Base-by-base conservation (phyloP, 2,329 filamentous ascomycete species). In the Fusarium duplospermum region DNA sequence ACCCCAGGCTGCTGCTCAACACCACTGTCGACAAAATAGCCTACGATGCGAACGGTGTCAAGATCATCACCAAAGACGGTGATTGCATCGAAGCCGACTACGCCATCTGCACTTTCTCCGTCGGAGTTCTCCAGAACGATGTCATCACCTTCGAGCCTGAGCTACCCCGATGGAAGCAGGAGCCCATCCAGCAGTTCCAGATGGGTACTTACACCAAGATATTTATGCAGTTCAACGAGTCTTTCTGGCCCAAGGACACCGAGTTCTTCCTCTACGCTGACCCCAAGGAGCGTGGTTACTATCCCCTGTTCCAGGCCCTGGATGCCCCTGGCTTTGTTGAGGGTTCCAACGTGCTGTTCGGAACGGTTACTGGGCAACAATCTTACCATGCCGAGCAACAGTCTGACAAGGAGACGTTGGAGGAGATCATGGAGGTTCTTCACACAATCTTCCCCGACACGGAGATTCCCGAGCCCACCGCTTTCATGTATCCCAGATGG, bases 121-220 rank as follows among this genome's bases (percentile, higher is more conserved):
- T 93, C 0, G 92, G 92, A 1, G 91, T 93, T 0, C 83, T 93
- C 1, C 92, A 93, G 77, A 88, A 90, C 70, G 85, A 90, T 4
- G 86, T 83, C 0, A 86, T 93, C 1, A 79, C 81, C 0, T 94
- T 93, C 77, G 77, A 84, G 13, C 92, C 92, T 0, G 73, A 82
- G 6, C 83, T 93, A 0, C 92, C 92, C 0, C 80, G 80, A 4
- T 93, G 91, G 92, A 93, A 94, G 80, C 83, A 87, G 16, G 86
- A 86, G 4, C 89, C 90, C 0, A 92, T 93, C 61, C 86, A 89
- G 4, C 89, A 87, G 40, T 93, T 93, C 79, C 84, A 86, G 70
- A 93, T 93, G 89, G 92, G 89, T 8, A 93, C 91, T 0, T 94
- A 93, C 81, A 93, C 91, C 61, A 94, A 94, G 79, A 89, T 93